Evolutionary conservation across 2,329 filamentous ascomycete genomes (phyloP), one percentile per base, ranked within the genome.

Genomic region (Stachybotrys echinatus): DNA sequence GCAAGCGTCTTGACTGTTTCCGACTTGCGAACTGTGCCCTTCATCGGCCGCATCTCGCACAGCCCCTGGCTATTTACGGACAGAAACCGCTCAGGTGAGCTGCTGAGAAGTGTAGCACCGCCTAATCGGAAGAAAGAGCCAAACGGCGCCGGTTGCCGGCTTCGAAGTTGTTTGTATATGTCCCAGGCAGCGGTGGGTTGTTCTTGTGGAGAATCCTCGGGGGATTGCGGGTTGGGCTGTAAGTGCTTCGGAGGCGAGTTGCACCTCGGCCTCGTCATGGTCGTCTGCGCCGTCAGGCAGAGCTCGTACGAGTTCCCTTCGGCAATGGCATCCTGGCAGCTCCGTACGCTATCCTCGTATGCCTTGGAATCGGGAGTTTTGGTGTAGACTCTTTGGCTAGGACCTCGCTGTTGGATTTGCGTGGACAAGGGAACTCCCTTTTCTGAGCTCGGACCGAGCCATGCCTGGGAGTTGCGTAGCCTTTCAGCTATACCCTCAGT

Each of bases 21-120:
- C 0, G 79, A 81, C 60, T 95, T 95, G 58, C 85, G 85, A n/a
- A 96, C 90, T 0, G 92, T 97, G 45, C 92, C 92, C 73, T 97
- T 97, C 83, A 97, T 97, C 0, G 92, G 92, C 7, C 92, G 84
- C 77, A 96, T 94, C 53, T 87, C 83, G 64, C 85, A 89, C 40
- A 73, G 67, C 1, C 86, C 85, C 1, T 67, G 69, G 2, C 61
- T 54, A 48, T 68, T 63, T 58, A 74, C 72, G 44, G 81, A 82
- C 17, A 97, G 79, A 63, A 96, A 97, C 3, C 92, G 87, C 69
- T 97, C 92, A 0, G 92, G 92, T 4, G 89, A 95, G 60, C 86
- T 88, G 66, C 87, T 88, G 42, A 95, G 74, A 23, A 97, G 77
- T 2, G 89, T 91, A 4, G 81, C 80, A 27, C 71, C 67, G 3